These are phyloP conservation scores for Sanghuangporus weigelae DNA, from an alignment of 1,284 basidiomycete genomes.

Conservation along the genomic window DNA sequence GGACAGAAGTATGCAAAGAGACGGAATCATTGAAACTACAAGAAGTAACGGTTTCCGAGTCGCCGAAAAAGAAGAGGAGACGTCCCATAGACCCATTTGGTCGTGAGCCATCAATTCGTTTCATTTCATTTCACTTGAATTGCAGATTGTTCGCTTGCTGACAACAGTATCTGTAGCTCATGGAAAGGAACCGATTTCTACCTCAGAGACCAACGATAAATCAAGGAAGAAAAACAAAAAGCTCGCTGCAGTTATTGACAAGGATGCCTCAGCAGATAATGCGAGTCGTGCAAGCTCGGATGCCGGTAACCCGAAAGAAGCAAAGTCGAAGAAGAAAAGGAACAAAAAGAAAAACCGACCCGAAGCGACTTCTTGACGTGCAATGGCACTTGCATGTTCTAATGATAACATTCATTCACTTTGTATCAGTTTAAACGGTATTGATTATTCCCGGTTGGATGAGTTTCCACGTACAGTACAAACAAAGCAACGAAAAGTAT, in stretches of 20 bases:
- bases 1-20: constrained; percentile 29
- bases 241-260: constrained; percentile 2
- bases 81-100: constrained; percentile 57
- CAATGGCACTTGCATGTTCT: not conserved
- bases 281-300: constrained; percentile 8
- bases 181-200: not conserved
- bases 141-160: not conserved
- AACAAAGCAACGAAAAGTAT: not conserved
- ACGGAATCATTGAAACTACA: not conserved
- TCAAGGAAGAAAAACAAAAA: constrained; percentile 13
- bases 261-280: not conserved
- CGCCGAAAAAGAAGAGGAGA: constrained; percentile 40
- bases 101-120: constrained; percentile 43
- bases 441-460: not conserved
- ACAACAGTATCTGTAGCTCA: not conserved
- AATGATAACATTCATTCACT: no score
- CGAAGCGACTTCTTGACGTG: not conserved
- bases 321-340: constrained; percentile 5
- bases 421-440: not conserved
- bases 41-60: not conserved
- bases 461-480: not conserved
- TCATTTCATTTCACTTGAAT: not conserved
- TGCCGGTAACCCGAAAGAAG: not conserved
- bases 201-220: not conserved
- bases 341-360: not conserved